These are phyloP conservation scores for Panicum hallii DNA, from an alignment of 202 grass and related monocot genomes.

Conservation along the genomic window DNA sequence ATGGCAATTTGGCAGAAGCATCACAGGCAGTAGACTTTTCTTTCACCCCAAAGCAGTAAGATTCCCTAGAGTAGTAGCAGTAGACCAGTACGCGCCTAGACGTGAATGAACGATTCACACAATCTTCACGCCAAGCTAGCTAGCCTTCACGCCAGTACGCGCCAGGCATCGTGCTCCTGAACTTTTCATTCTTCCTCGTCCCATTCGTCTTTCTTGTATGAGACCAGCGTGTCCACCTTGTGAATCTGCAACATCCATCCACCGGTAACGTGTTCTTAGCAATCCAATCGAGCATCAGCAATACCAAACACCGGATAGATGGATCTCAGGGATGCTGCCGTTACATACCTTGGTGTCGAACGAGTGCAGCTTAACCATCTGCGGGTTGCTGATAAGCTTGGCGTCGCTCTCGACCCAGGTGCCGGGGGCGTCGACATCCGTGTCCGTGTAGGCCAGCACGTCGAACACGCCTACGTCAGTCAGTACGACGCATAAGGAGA, in stretches of 20 bases:
- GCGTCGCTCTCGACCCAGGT: conserved; percentile 98
- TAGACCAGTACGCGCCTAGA: conserved; percentile 21
- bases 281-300: conserved; percentile 10
- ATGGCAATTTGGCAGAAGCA: background rate
- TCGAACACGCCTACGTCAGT: conserved; percentile 75
- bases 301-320: background rate
- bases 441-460: conserved; percentile 95
- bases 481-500: background rate
- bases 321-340: background rate
- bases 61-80: background rate
- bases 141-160: too few relatives aligned
- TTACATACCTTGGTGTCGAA: conserved; percentile 99
- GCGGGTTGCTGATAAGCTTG: conserved; percentile 89
- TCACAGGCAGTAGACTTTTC: background rate
- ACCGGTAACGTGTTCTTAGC: conserved; percentile 10
- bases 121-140: conserved; percentile 38
- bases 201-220: conserved; percentile 92
- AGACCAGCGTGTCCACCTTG: conserved; percentile 96
- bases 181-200: conserved; percentile 52
- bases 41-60: background rate
- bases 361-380: conserved; percentile 95
- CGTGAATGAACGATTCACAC: conserved; percentile 95
- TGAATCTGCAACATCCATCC: conserved; percentile 72
- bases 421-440: conserved; percentile 70
- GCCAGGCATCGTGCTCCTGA: too few relatives aligned